Evolutionary conservation across 306 rosid genomes (phyloP), one percentile per base, ranked within the genome.

Genomic region (Quercus ilex): DNA sequence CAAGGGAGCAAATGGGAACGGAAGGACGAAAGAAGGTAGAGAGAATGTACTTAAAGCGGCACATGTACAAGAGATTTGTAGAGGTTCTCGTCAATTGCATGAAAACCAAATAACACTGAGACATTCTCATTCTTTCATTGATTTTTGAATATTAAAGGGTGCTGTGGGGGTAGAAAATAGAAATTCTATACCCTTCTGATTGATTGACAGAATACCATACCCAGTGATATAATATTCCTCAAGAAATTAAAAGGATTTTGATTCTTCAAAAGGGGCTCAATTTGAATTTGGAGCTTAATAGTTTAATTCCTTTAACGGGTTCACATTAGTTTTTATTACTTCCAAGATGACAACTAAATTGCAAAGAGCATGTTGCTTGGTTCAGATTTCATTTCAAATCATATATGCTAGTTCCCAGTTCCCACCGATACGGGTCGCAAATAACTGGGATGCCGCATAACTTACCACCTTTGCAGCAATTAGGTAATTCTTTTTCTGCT

Each of bases 31-130:
- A 87, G 58, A 91, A 88, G 83, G 97, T 94, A 35, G 79, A 89
- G 83, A 87, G 70, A 76, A 88, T 87, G 97, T 92, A 89, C 85
- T 73, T 94, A 85, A 94, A 94, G 88, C 81, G 87, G 78, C 94
- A 89, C 76, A 92, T 92, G 97, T 92, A 94, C 86, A 83, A 83
- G 76, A 94, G 77, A 79, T 91, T 94, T 74, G 92, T 87, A 60
- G 90, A 85, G 79, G 94, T 92, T 85, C 86, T 94, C 68, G 86
- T 81, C 62, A 89, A 74, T 72, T 91, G 97, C 91, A 87, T 92
- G 93, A 87, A 81, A 87, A 83, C 88, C 80, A 91, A 92, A 84
- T 92, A 85, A 80, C 63, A 2, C 59, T 63, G 18, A 46, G 31
- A 31, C 74, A 77, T 26, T 57, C 57, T 68, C 83, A 80, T 89